A percentile compares a stretch with the other conserved stretches of the same genome.
phyloP scores from a whole-genome alignment of 2,329 filamentous ascomycete genomes.

The Bipolaris oryzae region DNA sequence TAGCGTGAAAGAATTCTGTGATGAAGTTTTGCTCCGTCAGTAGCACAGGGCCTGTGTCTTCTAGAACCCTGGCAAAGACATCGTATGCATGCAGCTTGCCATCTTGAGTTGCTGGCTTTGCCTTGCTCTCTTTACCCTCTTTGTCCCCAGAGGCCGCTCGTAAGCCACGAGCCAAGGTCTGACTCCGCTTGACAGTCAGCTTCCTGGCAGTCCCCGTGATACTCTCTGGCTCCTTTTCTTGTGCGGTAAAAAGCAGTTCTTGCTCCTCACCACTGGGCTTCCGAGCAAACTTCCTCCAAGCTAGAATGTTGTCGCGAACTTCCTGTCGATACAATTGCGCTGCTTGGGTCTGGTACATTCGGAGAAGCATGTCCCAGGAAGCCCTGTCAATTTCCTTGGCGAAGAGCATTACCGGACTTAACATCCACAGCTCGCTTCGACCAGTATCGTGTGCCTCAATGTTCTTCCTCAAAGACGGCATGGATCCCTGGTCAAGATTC shows the following conservation, averaged over 20 bases:
- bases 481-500: slow-evolving; percentile 53
- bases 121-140: slow-evolving; percentile 55
- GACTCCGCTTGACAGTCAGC: slow-evolving; percentile 90
- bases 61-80: slow-evolving; percentile 77
- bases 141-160: slow-evolving; percentile 71
- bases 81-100: slow-evolving; percentile 77
- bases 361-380: slow-evolving; percentile 81
- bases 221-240: slow-evolving; percentile 86
- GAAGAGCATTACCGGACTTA: slow-evolving; percentile 86
- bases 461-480: slow-evolving; percentile 67
- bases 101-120: slow-evolving; percentile 63
- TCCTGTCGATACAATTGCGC: slow-evolving; percentile 80
- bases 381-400: slow-evolving; percentile 80
- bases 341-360: slow-evolving; percentile 79
- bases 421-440: slow-evolving; percentile 80
- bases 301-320: slow-evolving; percentile 75
- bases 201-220: slow-evolving; percentile 74
- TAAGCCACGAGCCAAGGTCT: slow-evolving; percentile 78
- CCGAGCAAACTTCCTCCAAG: slow-evolving; percentile 80
- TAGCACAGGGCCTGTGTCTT: slow-evolving; percentile 81
- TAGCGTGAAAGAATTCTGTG: slow-evolving; percentile 94
- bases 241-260: slow-evolving; percentile 85
- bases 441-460: slow-evolving; percentile 70
- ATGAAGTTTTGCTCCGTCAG: slow-evolving; percentile 97
- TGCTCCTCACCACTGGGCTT: slow-evolving; percentile 78